Evolutionary conservation across 108 stramenopile genomes (phyloP).

Genomic region (Cyclotella kingstonii): DNA sequence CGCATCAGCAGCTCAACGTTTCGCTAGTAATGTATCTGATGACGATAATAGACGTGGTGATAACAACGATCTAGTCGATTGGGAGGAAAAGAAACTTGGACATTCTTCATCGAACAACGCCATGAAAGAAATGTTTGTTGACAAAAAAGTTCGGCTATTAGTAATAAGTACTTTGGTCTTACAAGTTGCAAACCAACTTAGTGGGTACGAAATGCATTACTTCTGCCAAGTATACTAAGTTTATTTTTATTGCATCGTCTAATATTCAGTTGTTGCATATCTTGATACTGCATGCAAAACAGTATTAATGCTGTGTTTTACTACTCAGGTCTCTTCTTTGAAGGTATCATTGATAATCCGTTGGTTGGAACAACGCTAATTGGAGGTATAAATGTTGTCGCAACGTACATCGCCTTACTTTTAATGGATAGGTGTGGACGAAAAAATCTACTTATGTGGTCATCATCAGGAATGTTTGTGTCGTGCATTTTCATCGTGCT

Average conservation of each 20-base stretch:
- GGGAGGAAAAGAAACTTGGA: background rate
- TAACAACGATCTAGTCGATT: background rate
- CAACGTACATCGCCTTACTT: constrained; percentile 88
- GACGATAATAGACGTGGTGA: constrained; percentile 1
- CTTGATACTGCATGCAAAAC: background rate
- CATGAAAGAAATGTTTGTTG: constrained; percentile 70
- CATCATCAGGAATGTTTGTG: constrained; percentile 79
- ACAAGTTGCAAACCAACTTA: constrained; percentile 92
- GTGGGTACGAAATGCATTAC: constrained; percentile 79
- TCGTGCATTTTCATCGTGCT: constrained; percentile 66
- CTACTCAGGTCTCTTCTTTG: constrained; percentile 96
- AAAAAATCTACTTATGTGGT: constrained; percentile 86
- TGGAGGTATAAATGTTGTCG: constrained; percentile 91
- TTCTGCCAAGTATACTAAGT: background rate
- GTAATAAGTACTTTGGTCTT: constrained; percentile 74
- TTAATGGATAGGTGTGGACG: constrained; percentile 91
- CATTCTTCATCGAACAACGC: constrained; percentile 9
- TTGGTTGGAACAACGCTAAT: constrained; percentile 89
- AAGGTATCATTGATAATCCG: constrained; percentile 90
- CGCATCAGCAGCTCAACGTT: constrained; percentile 26
- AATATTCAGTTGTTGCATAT: background rate
- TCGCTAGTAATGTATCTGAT: constrained; percentile 15
- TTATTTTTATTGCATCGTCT: background rate
- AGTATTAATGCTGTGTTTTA: constrained; percentile 98
- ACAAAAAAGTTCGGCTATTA: constrained; percentile 67